These are phyloP conservation scores for Dactylellina cionopaga DNA, from an alignment of 2,329 filamentous ascomycete genomes.

Conservation along the genomic window DNA sequence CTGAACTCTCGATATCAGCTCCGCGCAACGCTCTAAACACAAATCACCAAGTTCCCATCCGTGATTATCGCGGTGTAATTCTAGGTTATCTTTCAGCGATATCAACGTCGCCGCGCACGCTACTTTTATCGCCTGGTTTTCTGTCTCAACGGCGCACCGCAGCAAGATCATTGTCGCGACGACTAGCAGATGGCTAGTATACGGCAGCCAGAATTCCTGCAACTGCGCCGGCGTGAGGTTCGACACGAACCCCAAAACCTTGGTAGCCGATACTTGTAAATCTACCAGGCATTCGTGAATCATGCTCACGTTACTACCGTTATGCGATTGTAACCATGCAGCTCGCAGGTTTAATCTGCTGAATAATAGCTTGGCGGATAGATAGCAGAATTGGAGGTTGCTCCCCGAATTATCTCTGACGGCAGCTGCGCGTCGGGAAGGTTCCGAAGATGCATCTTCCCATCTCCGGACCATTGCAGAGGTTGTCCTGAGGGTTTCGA, in stretches of 20 bases:
- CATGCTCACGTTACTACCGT: conserved; percentile 52
- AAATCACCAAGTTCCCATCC: conserved; percentile 43
- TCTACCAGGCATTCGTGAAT: conserved; percentile 63
- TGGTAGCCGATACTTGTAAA: conserved; percentile 62
- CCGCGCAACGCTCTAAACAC: conserved; percentile 42
- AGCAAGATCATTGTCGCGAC: conserved; percentile 66
- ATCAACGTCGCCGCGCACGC: conserved; percentile 39
- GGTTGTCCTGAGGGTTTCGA: conserved; percentile 20
- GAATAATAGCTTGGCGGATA: conserved; percentile 64
- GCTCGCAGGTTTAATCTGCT: conserved; percentile 62
- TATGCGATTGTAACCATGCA: conserved; percentile 61
- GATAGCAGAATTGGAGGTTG: conserved; percentile 66
- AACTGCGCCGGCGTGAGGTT: conserved; percentile 63
- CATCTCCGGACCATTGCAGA: conserved; percentile 31
- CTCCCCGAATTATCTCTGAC: conserved; percentile 56
- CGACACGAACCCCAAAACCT: conserved; percentile 62
- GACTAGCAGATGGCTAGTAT: conserved; percentile 64
- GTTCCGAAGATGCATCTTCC: conserved; percentile 13
- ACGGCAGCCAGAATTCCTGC: conserved; percentile 66
- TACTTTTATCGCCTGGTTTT: conserved; percentile 56
- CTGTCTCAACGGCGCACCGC: conserved; percentile 64
- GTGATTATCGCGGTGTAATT: conserved; percentile 36
- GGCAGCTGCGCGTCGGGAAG: background rate
- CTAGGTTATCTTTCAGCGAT: conserved; percentile 38
- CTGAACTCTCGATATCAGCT: conserved; percentile 44